Conservation (phyloP, 2,329 filamentous ascomycete species). For the Aspergillus neotritici region DNA sequence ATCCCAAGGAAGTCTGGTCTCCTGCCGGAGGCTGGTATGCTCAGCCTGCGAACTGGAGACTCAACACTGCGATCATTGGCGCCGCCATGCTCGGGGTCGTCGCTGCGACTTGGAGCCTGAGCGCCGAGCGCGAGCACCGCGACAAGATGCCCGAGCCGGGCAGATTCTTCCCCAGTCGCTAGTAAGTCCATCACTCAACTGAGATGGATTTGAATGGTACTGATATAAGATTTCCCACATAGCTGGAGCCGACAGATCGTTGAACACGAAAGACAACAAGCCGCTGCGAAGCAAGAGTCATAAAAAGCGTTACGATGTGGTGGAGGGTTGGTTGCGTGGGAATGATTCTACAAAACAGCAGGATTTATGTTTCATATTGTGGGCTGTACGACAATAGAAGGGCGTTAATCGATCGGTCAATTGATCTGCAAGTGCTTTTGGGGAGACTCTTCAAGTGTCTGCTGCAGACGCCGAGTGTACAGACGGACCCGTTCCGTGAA, state of each 20-base stretch:
- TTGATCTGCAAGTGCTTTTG: slow-evolving; percentile 33
- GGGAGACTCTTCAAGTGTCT: slow-evolving; percentile 35
- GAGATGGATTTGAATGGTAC: slow-evolving; percentile 1
- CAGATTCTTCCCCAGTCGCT: slow-evolving; percentile 77
- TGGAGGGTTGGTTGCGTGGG: slow-evolving; percentile 3
- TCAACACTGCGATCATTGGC: slow-evolving; percentile 75
- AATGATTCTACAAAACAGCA: slow-evolving; percentile 20
- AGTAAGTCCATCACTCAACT: slow-evolving; percentile 51
- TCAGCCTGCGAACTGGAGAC: slow-evolving; percentile 90
- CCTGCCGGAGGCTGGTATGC: slow-evolving; percentile 96
- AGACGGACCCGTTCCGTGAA: slow-evolving; percentile 41
- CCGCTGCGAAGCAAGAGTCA: slow-evolving; percentile 37
- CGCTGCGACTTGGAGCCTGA: slow-evolving; percentile 63
- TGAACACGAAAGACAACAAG: slow-evolving; percentile 56
- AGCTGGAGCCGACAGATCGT: slow-evolving; percentile 69
- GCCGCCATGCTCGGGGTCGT: slow-evolving; percentile 63
- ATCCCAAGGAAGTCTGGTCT: slow-evolving; percentile 99
- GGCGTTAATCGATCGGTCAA: slow-evolving; percentile 33
- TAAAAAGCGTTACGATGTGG: slow-evolving; percentile 13
- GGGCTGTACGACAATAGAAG: slow-evolving; percentile 37
- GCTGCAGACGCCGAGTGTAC: slow-evolving; percentile 40
- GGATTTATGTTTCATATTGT: slow-evolving; percentile 29
- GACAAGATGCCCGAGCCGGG: slow-evolving; percentile 69
- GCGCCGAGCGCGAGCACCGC: slow-evolving; percentile 67
- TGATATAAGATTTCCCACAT: slow-evolving; percentile 9